Conservation (phyloP, 1,284 basidiomycete species). For the Exsudoporus floridanus region DNA sequence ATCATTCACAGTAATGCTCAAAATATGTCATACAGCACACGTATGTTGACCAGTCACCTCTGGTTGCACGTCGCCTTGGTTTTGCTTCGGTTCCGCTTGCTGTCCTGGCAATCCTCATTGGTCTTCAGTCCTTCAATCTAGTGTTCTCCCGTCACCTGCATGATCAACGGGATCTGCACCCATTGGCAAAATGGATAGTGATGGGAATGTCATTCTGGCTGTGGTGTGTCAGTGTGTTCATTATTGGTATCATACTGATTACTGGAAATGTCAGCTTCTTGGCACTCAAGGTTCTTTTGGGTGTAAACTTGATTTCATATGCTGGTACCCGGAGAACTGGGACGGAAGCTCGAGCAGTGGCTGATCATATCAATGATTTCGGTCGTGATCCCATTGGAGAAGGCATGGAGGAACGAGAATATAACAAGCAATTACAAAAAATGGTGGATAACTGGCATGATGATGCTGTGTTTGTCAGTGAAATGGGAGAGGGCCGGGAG, state of each 20-base stretch:
- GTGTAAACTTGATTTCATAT: conserved; percentile 82
- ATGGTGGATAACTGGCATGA: conserved; percentile 69
- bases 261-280: conserved; percentile 56
- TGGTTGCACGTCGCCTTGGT: conserved; percentile 90
- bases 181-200: conserved; percentile 62
- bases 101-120: conserved; percentile 86
- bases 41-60: conserved; percentile 94
- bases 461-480: conserved; percentile 64
- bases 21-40: conserved; percentile 54
- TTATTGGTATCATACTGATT: neutral
- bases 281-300: conserved; percentile 85
- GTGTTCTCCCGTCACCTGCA: conserved; percentile 52
- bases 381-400: conserved; percentile 86
- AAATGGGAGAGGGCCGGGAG: conserved; percentile 57
- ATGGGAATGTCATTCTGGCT: conserved; percentile 76
- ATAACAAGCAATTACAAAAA: conserved; percentile 76
- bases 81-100: conserved; percentile 93
- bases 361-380: conserved; percentile 79
- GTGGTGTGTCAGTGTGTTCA: conserved; percentile 53
- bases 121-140: conserved; percentile 75
- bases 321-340: conserved; percentile 73
- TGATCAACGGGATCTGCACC: conserved; percentile 33
- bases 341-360: conserved; percentile 73
- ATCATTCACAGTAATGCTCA: conserved; percentile 10
- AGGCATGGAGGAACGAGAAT: conserved; percentile 80